A percentile compares a stretch with the other conserved stretches of the same genome.
Conservation (phyloP, 768 basidiomycete genomes). For the Pseudohyphozyma bogoriensis region DNA sequence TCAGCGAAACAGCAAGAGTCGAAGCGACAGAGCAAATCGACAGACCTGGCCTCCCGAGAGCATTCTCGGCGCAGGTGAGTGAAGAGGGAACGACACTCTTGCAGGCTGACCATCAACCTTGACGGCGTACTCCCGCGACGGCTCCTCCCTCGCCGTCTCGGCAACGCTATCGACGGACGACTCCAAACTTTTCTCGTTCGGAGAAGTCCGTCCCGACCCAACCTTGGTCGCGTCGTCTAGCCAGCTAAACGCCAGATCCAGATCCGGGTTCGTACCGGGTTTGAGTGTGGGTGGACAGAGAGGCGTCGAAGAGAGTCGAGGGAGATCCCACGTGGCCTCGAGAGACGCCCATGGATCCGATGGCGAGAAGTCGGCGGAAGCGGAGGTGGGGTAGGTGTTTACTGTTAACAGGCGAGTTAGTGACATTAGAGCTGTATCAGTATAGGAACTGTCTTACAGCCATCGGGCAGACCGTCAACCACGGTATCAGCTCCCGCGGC, state of each 20-base stretch:
- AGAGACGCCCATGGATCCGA: not conserved
- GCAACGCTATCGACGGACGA: too few relatives aligned
- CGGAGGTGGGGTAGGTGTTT: not conserved
- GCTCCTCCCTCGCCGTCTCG: too few relatives aligned
- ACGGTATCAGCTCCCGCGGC: conserved; percentile 11
- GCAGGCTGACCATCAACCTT: not conserved
- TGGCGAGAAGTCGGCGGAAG: not conserved
- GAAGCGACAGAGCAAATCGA: not conserved
- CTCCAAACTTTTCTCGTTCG: too few relatives aligned
- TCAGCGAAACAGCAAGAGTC: not conserved
- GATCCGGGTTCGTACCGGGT: too few relatives aligned
- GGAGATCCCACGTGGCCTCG: too few relatives aligned
- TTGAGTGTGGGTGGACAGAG: too few relatives aligned
- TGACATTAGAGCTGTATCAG: conserved; percentile 2
- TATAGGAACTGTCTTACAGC: conserved; percentile 10
- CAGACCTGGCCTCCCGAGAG: conserved; percentile 16
- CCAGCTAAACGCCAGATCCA: too few relatives aligned
- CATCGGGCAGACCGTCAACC: conserved; percentile 11
- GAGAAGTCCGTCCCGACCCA: too few relatives aligned
- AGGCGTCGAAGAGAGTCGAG: too few relatives aligned
- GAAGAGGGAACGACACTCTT: not conserved
- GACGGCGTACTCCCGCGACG: not conserved
- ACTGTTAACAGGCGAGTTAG: not conserved
- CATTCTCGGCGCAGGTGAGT: not conserved
- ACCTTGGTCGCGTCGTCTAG: too few relatives aligned